Evolutionary conservation across 176 grass and related monocot genomes (phyloP).

Genomic region (Aegilops longissima): DNA sequence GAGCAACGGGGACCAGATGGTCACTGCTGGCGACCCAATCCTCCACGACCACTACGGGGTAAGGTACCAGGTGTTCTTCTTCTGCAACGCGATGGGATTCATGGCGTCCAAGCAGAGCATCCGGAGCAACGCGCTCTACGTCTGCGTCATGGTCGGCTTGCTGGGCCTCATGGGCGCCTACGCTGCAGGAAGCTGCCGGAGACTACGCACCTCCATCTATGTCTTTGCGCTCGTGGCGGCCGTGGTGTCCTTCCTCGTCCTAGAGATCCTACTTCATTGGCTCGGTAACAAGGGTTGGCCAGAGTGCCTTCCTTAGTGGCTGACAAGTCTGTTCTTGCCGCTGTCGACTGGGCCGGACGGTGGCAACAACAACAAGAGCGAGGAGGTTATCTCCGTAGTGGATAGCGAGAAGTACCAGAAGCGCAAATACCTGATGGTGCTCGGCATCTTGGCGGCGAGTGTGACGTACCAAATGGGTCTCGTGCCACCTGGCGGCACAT

Average conservation of each 20-base stretch:
- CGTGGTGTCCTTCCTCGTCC: background rate
- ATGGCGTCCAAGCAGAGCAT: background rate
- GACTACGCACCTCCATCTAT: background rate
- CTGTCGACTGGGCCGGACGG: too few species aligned
- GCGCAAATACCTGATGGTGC: too few species aligned
- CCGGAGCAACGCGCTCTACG: background rate
- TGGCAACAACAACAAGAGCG: too few species aligned
- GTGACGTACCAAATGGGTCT: too few species aligned
- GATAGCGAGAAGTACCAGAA: too few species aligned
- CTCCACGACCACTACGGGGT: background rate
- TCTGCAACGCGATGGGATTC: slow-evolving; percentile 20
- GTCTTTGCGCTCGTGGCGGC: background rate
- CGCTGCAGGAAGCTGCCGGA: background rate
- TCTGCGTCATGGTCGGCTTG: background rate
- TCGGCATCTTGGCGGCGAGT: too few species aligned
- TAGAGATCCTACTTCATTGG: background rate
- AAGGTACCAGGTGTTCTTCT: slow-evolving; percentile 30
- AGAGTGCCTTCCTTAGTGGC: too few species aligned
- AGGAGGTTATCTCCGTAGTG: too few species aligned
- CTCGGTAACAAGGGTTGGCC: too few species aligned
- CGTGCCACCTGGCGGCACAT: too few species aligned
- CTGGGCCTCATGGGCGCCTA: background rate
- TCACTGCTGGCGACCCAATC: background rate
- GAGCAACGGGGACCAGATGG: too few species aligned
- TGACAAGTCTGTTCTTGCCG: too few species aligned